phyloP scores from a whole-genome alignment of 306 rosid species.

The Medicago lupulina region DNA sequence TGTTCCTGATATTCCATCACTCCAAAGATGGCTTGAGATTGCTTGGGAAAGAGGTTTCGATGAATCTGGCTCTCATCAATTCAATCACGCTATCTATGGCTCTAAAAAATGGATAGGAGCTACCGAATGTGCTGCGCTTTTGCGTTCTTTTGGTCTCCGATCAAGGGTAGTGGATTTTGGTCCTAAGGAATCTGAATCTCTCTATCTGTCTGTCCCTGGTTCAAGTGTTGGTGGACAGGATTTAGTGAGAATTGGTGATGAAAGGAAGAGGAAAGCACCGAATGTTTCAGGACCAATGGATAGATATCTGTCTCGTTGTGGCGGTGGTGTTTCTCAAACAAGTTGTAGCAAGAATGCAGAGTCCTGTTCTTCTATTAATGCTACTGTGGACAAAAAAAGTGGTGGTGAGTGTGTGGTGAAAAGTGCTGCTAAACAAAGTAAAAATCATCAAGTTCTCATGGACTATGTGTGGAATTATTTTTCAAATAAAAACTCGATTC shows the following conservation, averaged over 20 bases:
- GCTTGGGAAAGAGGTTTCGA: constrained; percentile 97
- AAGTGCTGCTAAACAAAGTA: constrained; percentile 41
- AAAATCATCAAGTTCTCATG: constrained; percentile 69
- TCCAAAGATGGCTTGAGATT: constrained; percentile 95
- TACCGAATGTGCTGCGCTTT: constrained; percentile 84
- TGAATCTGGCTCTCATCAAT: constrained; percentile 69
- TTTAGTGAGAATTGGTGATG: constrained; percentile 31
- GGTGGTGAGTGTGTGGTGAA: constrained; percentile 32
- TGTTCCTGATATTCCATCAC: constrained; percentile 84
- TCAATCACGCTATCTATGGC: constrained; percentile 65
- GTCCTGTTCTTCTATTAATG: constrained; percentile 40
- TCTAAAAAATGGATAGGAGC: constrained; percentile 74
- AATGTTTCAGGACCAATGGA: constrained; percentile 53
- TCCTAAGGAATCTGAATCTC: constrained; percentile 70
- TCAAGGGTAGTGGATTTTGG: constrained; percentile 81
- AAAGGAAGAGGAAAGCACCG: constrained; percentile 43
- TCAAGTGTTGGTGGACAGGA: constrained; percentile 55
- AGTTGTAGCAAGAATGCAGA: constrained; percentile 37
- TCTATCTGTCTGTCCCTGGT: constrained; percentile 74
- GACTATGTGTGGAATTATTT: constrained; percentile 92
- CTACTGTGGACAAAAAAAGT: constrained; percentile 22
- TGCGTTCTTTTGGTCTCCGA: constrained; percentile 79
- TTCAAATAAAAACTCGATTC: constrained; percentile 53
- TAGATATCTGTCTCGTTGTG: constrained; percentile 39
- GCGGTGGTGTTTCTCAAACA: constrained; percentile 37